Conservation (phyloP, 371 early-diverging fungal genomes). For the Mortierella sp. region DNA sequence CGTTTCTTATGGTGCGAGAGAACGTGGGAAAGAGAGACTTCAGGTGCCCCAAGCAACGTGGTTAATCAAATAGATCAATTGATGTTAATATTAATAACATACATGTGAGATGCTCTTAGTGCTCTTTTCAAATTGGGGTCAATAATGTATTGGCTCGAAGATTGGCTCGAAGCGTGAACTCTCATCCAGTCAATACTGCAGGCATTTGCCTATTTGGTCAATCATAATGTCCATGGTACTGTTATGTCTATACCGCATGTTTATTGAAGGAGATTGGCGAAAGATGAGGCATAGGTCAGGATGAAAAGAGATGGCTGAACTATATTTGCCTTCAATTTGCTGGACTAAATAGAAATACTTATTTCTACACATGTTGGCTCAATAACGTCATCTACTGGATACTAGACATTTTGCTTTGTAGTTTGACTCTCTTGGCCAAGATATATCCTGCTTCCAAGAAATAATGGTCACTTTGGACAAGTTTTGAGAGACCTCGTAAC, state of each 20-base stretch:
- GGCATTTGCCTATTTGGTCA: constrained; percentile 8
- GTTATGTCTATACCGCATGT: neutral
- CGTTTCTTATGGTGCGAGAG: neutral
- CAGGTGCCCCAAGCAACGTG: neutral
- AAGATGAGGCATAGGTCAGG: neutral
- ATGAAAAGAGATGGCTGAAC: constrained; percentile 4
- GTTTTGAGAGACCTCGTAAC: too few relatives aligned
- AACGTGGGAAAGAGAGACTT: neutral
- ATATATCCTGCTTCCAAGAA: neutral
- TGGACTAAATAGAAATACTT: neutral
- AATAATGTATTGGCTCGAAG: constrained; percentile 6
- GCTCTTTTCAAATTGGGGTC: neutral
- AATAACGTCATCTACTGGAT: constrained; percentile 1
- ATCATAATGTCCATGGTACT: neutral
- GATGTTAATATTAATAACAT: neutral
- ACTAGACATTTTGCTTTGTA: neutral
- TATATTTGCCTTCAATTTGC: neutral
- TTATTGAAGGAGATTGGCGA: neutral
- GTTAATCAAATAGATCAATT: neutral
- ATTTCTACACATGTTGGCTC: neutral
- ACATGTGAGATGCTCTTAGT: neutral
- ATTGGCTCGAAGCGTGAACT: constrained; percentile 1
- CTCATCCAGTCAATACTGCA: constrained; percentile 7
- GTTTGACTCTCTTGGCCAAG: neutral
- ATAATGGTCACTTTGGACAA: neutral